phyloP scores from a whole-genome alignment of 371 early-diverging fungal species.

The Mucor saturninus region DNA sequence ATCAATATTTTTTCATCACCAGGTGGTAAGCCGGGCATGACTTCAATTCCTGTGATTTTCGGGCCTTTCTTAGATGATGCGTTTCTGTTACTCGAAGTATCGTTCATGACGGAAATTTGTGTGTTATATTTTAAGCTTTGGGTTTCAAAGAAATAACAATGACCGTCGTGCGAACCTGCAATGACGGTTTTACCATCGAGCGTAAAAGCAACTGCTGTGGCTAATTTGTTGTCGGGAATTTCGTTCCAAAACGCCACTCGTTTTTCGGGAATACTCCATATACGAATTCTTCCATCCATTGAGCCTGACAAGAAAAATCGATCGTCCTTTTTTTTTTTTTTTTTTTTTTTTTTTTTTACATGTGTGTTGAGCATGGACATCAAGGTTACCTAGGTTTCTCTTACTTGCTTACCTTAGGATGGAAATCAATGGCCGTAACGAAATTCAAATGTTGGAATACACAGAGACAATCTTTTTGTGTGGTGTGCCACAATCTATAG shows the following conservation, averaged over 20 bases:
- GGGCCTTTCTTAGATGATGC: constrained; percentile 49
- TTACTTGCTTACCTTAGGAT: constrained; percentile 59
- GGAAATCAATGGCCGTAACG: constrained; percentile 82
- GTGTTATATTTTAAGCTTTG: constrained; percentile 79
- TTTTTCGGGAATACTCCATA: constrained; percentile 86
- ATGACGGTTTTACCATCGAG: constrained; percentile 70
- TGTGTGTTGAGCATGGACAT: too few species aligned
- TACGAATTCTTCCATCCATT: constrained; percentile 75
- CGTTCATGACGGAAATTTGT: constrained; percentile 68
- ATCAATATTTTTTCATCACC: constrained; percentile 67
- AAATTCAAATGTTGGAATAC: constrained; percentile 78
- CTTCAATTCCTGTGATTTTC: constrained; percentile 79
- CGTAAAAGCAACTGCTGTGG: constrained; percentile 83
- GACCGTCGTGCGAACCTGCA: constrained; percentile 81
- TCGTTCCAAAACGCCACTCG: constrained; percentile 78
- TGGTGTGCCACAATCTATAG: constrained; percentile 80
- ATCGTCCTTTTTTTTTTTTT: constrained; percentile 58
- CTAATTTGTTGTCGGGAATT: constrained; percentile 64
- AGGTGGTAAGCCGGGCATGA: constrained; percentile 54
- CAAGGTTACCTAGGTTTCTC: too few species aligned
- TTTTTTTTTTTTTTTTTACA: too few species aligned
- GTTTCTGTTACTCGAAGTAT: constrained; percentile 43
- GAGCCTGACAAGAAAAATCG: constrained; percentile 80
- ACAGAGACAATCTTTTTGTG: constrained; percentile 73
- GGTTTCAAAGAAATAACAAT: constrained; percentile 79